Evolutionary conservation across 257 asterid species (phyloP), one percentile per base, ranked within the genome.

Genomic region (Capsicum chinense): DNA sequence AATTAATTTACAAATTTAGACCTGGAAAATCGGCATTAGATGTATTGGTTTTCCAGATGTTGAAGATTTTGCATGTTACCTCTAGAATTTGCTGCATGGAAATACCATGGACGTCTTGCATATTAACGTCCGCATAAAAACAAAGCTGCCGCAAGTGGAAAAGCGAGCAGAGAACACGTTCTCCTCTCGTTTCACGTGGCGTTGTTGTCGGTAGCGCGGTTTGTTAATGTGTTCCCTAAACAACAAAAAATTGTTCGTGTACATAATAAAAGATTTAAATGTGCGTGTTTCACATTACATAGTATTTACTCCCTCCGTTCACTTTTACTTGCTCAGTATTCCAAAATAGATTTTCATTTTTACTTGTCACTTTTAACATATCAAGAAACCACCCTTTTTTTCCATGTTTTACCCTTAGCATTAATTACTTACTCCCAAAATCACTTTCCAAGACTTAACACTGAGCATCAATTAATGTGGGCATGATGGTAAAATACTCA

Each of bases 221-320:
- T 39, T 52, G 64, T 78, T 78, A 33, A 54, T 54, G 26, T 54
- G 33, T 54, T 78, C 82, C 81, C 19, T 78, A 26, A 13, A 33
- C 66, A 54, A 21, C 50, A 78, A 11, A 33, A 3, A 26, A 50
- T 21, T 26, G 2, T 54, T 26, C 33, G 7, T 78, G 15, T 7
- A 26, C 79, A 7, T 69, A 14, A 42, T 16, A 16, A 39, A 78
- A 26, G 14, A 78, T 54, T 33, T 33, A 1, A 78, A 54, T 14
- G 0, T 66, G 73, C 4, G 17, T 54, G 50, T 78, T 56, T 33
- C 82, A 56, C 50, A 14, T 33, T 54, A 33, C 50, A 33, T 78
- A 54, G 33, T 39, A 26, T 26, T 1, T 26, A 39, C 44, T 39
- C 44, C 44, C 44, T 39, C 44, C 44, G 5, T 39, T 4, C 44